phyloP scores from a whole-genome alignment of 352 stramenopile species.

The Phytopythium mirpurense region DNA sequence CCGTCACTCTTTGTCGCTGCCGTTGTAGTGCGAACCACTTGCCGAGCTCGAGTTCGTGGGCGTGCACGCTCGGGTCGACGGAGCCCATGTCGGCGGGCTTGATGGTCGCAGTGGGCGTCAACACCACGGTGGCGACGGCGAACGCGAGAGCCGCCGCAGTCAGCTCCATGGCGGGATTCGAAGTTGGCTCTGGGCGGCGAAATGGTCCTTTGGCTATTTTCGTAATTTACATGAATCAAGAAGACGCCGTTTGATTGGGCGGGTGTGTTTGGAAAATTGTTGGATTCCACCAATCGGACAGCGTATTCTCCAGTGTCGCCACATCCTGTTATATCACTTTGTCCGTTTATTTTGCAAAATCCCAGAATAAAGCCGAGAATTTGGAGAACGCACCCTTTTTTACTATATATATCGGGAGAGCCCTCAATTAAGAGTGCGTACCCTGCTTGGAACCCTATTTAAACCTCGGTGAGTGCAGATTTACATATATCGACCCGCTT shows the following conservation, averaged over 20 bases:
- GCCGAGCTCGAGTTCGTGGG: slow-evolving; percentile 1
- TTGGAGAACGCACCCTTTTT: too few relatives aligned
- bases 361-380: too few relatives aligned
- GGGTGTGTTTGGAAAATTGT: not conserved
- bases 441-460: too few relatives aligned
- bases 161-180: not conserved
- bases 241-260: not conserved
- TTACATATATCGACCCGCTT: too few relatives aligned
- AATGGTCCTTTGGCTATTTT: not conserved
- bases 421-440: too few relatives aligned
- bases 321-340: too few relatives aligned
- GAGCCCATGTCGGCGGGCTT: not conserved
- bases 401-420: too few relatives aligned
- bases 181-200: not conserved
- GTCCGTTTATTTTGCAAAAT: too few relatives aligned
- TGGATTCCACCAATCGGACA: not conserved
- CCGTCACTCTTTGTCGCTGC: not conserved
- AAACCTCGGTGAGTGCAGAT: too few relatives aligned
- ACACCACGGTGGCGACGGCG: not conserved
- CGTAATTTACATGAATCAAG: not conserved
- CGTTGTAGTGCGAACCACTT: not conserved
- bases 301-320: not conserved
- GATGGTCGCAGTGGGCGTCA: not conserved
- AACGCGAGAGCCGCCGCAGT: not conserved
- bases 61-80: not conserved